Percentiles rank a stretch among this genome's conserved stretches.
These are phyloP conservation scores for Tetraselmis striata DNA, from an alignment of 139 green algal species.

Conservation along the genomic window DNA sequence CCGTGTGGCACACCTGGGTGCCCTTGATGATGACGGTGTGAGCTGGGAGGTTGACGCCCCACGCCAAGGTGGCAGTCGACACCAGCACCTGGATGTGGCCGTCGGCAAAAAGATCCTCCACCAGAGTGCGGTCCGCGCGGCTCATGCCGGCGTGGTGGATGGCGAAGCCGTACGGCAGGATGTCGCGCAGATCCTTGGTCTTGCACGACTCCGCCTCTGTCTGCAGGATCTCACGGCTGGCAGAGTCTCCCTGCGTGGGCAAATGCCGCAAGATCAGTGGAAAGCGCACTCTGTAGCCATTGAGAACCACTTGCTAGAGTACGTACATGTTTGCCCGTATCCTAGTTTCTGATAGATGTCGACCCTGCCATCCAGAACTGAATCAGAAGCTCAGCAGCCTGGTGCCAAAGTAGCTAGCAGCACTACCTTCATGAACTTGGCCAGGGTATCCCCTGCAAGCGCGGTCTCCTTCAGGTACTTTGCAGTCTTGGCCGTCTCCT, in stretches of 20 bases:
- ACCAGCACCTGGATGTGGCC: slow-evolving; percentile 94
- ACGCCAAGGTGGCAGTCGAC: slow-evolving; percentile 95
- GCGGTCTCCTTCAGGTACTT: slow-evolving; percentile 80
- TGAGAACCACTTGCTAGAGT: no score
- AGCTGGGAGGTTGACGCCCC: slow-evolving; percentile 97
- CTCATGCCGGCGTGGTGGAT: slow-evolving; percentile 96
- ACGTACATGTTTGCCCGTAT: no score
- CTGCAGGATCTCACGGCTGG: slow-evolving; percentile 82
- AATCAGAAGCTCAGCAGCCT: no score
- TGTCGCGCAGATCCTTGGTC: slow-evolving; percentile 73
- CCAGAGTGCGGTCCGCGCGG: slow-evolving; percentile 82
- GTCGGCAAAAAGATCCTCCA: slow-evolving; percentile 97
- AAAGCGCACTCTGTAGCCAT: no score
- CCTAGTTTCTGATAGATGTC: no score
- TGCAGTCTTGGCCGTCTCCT: slow-evolving; percentile 97
- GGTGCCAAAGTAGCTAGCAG: no score
- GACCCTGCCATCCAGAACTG: no score
- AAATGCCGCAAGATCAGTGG: no score
- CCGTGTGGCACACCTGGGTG: slow-evolving; percentile 62
- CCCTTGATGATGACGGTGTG: slow-evolving; percentile 99
- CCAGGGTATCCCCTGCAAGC: slow-evolving; percentile 65
- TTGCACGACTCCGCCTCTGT: slow-evolving; percentile 81
- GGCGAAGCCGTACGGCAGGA: slow-evolving; percentile 94
- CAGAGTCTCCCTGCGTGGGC: slow-evolving; percentile 47
- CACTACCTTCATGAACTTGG: slow-evolving; percentile 76